Evolutionary conservation across 768 basidiomycete genomes (phyloP).

Genomic region (Russula sp.): DNA sequence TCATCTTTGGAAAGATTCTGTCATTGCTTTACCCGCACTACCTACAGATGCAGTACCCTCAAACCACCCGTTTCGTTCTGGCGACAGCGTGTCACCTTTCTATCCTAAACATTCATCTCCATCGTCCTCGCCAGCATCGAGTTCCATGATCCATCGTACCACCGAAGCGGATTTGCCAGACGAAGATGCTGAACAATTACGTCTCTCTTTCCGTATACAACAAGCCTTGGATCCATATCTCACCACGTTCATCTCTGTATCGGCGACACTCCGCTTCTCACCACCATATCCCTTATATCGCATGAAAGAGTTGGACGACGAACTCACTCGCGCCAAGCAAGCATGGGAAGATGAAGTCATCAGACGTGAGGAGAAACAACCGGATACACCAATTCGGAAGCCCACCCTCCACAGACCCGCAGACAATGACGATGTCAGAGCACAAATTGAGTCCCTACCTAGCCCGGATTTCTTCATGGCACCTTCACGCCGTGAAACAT

Average conservation of each 20-base stretch:
- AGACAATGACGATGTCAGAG: constrained; percentile 45
- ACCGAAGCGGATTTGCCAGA: constrained; percentile 39
- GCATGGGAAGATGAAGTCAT: constrained; percentile 87
- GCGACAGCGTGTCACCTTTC: neutral
- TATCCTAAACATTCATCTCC: neutral
- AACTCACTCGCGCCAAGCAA: constrained; percentile 58
- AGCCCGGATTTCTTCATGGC: constrained; percentile 33
- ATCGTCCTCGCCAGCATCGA: neutral
- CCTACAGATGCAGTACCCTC: constrained; percentile 58
- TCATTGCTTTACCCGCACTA: constrained; percentile 65
- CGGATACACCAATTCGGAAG: constrained; percentile 17
- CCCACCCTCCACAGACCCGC: constrained; percentile 17
- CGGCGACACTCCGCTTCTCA: constrained; percentile 84
- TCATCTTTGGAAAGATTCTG: constrained; percentile 86
- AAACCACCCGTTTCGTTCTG: constrained; percentile 18
- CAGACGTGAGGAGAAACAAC: constrained; percentile 60
- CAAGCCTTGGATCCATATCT: constrained; percentile 77
- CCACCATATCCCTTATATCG: constrained; percentile 82
- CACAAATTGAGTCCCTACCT: constrained; percentile 54
- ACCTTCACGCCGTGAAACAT: constrained; percentile 31
- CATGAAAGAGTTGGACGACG: constrained; percentile 85
- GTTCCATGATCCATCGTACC: neutral
- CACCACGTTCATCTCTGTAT: constrained; percentile 87
- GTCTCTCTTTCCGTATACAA: constrained; percentile 70
- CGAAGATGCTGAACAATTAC: constrained; percentile 63